Percentiles rank a stretch among this genome's conserved stretches.
Conservation (phyloP, 1,284 basidiomycete genomes). For the Austroboletus niveus region DNA sequence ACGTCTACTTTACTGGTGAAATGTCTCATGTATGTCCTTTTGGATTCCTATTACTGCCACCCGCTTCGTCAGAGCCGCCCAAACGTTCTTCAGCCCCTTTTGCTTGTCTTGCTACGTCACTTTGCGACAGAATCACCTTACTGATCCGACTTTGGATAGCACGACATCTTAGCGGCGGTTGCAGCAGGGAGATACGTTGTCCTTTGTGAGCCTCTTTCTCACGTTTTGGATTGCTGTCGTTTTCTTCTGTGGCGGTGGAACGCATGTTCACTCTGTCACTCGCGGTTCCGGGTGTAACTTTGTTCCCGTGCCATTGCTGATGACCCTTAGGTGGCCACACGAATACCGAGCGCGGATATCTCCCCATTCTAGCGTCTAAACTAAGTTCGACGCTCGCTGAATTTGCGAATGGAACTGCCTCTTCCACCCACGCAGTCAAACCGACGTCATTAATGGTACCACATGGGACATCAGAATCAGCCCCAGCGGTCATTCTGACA, state of each 20-base stretch:
- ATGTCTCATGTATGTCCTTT: constrained; percentile 73
- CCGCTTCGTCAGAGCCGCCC: neutral
- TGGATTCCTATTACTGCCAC: constrained; percentile 5
- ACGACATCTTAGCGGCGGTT: constrained; percentile 78
- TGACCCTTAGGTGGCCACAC: constrained; percentile 65
- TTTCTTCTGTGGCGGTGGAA: constrained; percentile 13
- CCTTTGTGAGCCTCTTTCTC: constrained; percentile 54
- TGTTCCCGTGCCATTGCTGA: constrained; percentile 9
- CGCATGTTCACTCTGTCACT: constrained; percentile 7
- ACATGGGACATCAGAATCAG: constrained; percentile 32
- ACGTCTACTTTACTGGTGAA: constrained; percentile 89
- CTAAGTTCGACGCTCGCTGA: constrained; percentile 40
- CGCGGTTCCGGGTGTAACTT: constrained; percentile 16
- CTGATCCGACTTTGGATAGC: constrained; percentile 44
- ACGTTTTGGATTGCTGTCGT: neutral
- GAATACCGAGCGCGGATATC: constrained; percentile 87
- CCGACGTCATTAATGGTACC: constrained; percentile 11
- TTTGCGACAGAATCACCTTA: neutral
- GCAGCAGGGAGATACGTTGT: constrained; percentile 75
- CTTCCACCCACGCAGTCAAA: constrained; percentile 33
- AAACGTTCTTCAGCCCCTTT: constrained; percentile 5
- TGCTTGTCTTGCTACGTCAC: constrained; percentile 13
- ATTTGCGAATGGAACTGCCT: constrained; percentile 28
- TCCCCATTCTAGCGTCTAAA: constrained; percentile 64
- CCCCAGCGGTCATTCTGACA: constrained; percentile 18